phyloP scores from a whole-genome alignment of 768 basidiomycete species.

The Mycena metata region DNA sequence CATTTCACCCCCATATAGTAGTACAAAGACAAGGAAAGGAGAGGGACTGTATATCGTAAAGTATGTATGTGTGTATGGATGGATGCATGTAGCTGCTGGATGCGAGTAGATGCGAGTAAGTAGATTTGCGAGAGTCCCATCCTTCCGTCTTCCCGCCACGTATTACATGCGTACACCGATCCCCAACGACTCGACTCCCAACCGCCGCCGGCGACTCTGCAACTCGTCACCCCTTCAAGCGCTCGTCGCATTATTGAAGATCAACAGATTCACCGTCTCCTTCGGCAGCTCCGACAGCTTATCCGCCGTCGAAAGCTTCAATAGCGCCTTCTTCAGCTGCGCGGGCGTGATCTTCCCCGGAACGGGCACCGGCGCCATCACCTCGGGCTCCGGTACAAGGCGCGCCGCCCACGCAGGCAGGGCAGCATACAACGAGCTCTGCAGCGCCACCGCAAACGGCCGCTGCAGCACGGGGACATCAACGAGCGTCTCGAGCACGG shows the following conservation, averaged over 20 bases:
- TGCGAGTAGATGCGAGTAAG: too few species aligned
- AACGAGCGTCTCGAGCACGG: slow-evolving; percentile 55
- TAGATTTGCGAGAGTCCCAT: too few species aligned
- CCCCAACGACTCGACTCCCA: too few species aligned
- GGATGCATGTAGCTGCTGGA: too few species aligned
- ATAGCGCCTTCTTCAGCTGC: slow-evolving; percentile 83
- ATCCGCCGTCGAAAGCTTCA: slow-evolving; percentile 68
- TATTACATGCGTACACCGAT: too few species aligned
- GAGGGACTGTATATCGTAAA: too few species aligned
- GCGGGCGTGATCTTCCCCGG: slow-evolving; percentile 67
- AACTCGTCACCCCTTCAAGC: background rate
- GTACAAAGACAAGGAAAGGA: too few species aligned
- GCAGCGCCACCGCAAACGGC: slow-evolving; percentile 45
- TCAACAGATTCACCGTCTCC: slow-evolving; percentile 76
- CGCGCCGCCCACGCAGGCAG: slow-evolving; percentile 71
- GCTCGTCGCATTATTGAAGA: slow-evolving; percentile 84
- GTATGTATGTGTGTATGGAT: too few species aligned
- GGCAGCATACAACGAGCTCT: slow-evolving; percentile 58
- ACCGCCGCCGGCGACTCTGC: too few species aligned
- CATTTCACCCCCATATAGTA: too few species aligned
- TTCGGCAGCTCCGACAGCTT: slow-evolving; percentile 64
- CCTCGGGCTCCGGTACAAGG: slow-evolving; percentile 70
- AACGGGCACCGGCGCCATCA: slow-evolving; percentile 58
- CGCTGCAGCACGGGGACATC: slow-evolving; percentile 49
- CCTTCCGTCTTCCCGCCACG: too few species aligned